Conservation (phyloP, 1,139 yeast species). For the Protomyces gravidus region DNA sequence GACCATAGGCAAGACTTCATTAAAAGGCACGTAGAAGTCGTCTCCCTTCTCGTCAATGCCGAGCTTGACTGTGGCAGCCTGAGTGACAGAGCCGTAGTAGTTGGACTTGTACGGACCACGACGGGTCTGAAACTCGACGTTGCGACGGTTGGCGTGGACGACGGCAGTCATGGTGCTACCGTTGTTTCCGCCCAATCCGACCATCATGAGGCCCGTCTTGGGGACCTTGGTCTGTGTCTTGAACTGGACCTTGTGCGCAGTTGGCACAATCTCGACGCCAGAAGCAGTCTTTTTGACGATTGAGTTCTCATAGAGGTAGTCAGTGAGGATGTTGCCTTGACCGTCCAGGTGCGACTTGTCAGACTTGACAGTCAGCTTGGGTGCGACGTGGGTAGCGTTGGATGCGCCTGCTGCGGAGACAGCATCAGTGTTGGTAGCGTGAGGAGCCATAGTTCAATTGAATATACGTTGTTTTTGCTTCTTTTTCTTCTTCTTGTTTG, state of each 20-base stretch:
- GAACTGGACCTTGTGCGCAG: conserved; percentile 71
- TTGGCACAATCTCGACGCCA: conserved; percentile 63
- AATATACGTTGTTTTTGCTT: no score
- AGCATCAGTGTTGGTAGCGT: conserved; percentile 36
- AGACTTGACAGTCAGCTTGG: conserved; percentile 46
- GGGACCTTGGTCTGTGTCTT: conserved; percentile 79
- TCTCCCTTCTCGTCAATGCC: conserved; percentile 79
- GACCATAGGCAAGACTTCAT: conserved; percentile 79
- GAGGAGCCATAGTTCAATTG: conserved; percentile 46
- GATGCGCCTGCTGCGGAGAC: conserved; percentile 45
- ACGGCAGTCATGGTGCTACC: conserved; percentile 90
- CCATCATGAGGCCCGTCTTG: conserved; percentile 75
- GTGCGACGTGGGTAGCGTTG: conserved; percentile 52
- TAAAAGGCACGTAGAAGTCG: conserved; percentile 91
- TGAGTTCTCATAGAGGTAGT: conserved; percentile 68
- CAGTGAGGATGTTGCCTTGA: conserved; percentile 52
- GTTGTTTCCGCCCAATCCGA: conserved; percentile 95
- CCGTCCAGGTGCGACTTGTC: conserved; percentile 43
- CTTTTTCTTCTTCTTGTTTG: no score
- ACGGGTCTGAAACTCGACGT: conserved; percentile 74
- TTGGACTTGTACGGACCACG: conserved; percentile 76
- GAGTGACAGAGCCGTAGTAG: conserved; percentile 95
- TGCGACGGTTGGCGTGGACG: conserved; percentile 76
- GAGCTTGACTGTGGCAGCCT: conserved; percentile 80
- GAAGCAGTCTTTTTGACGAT: conserved; percentile 54